phyloP scores from a whole-genome alignment of 164 flowering plant species.

The Nymphaea colorata region DNA sequence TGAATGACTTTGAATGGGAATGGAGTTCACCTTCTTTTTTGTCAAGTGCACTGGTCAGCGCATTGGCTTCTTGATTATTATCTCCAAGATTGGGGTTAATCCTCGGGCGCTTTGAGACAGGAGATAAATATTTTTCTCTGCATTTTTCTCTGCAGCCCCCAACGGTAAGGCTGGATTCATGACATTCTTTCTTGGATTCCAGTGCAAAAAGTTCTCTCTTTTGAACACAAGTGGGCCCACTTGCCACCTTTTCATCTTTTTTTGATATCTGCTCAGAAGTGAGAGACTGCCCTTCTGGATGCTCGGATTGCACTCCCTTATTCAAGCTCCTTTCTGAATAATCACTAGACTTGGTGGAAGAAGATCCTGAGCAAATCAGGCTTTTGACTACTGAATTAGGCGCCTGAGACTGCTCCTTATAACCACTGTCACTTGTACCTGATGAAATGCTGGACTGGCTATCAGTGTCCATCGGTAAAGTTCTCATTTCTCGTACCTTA shows the following conservation, averaged over 20 bases:
- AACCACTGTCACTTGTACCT: slow-evolving; percentile 21
- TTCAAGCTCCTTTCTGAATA: background rate
- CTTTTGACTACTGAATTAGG: background rate
- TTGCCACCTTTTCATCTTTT: background rate
- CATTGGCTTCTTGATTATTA: slow-evolving; percentile 6
- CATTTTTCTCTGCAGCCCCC: slow-evolving; percentile 3
- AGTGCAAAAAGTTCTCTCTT: background rate
- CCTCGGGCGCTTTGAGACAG: slow-evolving; percentile 25
- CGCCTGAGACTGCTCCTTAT: slow-evolving; percentile 16
- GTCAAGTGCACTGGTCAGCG: slow-evolving; percentile 4
- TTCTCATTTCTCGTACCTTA: slow-evolving; percentile 34
- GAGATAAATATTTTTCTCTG: slow-evolving; percentile 16
- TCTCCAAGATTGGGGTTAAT: slow-evolving; percentile 19
- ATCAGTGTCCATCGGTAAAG: slow-evolving; percentile 29
- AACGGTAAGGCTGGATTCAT: background rate
- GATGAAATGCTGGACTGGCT: slow-evolving; percentile 7
- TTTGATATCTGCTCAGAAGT: background rate
- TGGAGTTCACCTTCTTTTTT: slow-evolving; percentile 13
- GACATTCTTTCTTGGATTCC: background rate
- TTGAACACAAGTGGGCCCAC: background rate
- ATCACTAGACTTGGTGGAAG: background rate
- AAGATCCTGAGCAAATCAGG: background rate
- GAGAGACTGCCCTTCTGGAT: background rate
- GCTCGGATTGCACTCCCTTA: background rate
- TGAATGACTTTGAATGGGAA: slow-evolving; percentile 3